Percentiles rank a stretch among this genome's conserved stretches.
These are phyloP conservation scores for Mycena latifolia DNA, from an alignment of 768 basidiomycete genomes.

Conservation along the genomic window DNA sequence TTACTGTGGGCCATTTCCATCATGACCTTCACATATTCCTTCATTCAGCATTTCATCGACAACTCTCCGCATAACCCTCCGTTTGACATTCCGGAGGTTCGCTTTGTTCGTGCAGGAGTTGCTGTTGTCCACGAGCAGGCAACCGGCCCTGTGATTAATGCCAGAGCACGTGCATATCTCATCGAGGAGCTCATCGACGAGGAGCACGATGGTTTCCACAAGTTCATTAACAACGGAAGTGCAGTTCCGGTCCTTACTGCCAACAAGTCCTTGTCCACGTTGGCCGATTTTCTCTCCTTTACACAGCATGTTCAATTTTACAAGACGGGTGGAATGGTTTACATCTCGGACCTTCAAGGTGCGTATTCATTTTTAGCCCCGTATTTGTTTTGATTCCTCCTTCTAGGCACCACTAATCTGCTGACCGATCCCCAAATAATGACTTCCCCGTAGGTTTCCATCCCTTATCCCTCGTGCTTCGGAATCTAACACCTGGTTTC, in stretches of 20 bases:
- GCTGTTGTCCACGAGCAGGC: background rate
- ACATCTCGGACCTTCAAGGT: constrained; percentile 38
- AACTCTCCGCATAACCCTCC: background rate
- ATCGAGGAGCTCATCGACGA: constrained; percentile 15
- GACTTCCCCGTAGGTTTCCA: constrained; percentile 2
- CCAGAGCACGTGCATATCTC: background rate
- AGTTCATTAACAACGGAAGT: background rate
- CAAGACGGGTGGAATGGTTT: constrained; percentile 28
- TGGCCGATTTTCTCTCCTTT: constrained; percentile 34
- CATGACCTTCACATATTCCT: background rate
- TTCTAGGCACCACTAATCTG: background rate
- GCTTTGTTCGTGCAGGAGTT: constrained; percentile 8
- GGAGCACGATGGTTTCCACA: background rate
- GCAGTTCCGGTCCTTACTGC: background rate
- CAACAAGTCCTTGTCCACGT: background rate
- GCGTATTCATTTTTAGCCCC: background rate
- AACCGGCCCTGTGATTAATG: background rate
- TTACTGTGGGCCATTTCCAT: constrained; percentile 14
- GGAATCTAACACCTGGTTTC: no score
- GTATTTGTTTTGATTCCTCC: background rate
- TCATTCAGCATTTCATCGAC: constrained; percentile 4
- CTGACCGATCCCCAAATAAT: constrained; percentile 3
- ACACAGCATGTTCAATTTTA: constrained; percentile 35
- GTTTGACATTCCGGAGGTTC: constrained; percentile 3
- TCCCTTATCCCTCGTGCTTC: no score